Base-by-base conservation (phyloP, 176 grass and related monocot species). In the Phyllostachys edulis region DNA sequence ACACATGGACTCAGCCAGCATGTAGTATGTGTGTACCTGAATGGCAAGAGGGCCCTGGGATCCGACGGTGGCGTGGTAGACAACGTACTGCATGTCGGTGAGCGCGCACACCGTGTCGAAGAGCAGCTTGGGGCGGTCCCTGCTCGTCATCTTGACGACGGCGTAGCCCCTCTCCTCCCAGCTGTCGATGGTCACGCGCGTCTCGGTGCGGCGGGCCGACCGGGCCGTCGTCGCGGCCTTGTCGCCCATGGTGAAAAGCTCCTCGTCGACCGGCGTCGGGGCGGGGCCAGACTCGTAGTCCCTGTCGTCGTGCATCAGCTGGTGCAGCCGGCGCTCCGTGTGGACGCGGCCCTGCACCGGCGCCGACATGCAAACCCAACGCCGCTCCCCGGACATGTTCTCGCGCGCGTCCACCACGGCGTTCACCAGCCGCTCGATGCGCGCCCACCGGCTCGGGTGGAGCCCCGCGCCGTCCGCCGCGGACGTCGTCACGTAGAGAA, bases 101-200 rank as follows among this genome's bases (percentile, higher is more conserved):
- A 97, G 83, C 61, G 89, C 83, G 82, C 94, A 91, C 4, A 97
- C 94, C 1, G 91, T 93, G 87, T 93, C 94, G 85, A 91, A 93
- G 42, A 93, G 94, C 63, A 93, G 91, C 87, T 73, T 87, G 40
- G 89, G 82, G 0, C 91, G 84, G 84, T 89, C 91, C 44, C 82
- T 65, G 87, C 94, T 90, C 16, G 82, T 89, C 69, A 97, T 80
- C 63, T 91, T 91, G 71, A 97, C 89, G 41, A 97, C 89, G 46
- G 91, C 90, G 84, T 97, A 94, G 24, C 91, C 91, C 17, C 79
- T 46, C 82, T 94, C 82, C 73, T 85, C 85, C 89, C 94, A 97
- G 54, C 90, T 81, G 20, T 89, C 91, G 65, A 97, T 89, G 47
- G 91, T 87, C 40, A 74, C 89, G 13, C 81, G 59, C 32, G 91